Base-by-base conservation (phyloP, 345 rosid species). In the Eucalyptus regnans region DNA sequence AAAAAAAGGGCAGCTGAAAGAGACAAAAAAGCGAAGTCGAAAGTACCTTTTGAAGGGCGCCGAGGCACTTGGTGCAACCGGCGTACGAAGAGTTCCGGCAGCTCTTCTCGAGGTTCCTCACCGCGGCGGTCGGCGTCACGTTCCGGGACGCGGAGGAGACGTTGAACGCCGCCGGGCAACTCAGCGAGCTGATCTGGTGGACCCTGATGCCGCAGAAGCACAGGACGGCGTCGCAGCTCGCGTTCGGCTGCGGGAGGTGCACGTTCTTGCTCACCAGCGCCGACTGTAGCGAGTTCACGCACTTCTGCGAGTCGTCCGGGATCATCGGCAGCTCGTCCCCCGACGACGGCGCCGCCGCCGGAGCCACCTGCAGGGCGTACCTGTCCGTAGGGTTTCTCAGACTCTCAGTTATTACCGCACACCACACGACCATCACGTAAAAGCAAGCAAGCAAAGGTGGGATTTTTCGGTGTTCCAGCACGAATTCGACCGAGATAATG, bases 291-390 rank as follows among this genome's bases (percentile, higher is more conserved):
- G 99, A 96, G 93, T 97, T 94, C 88, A 98, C 99, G 90, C 99
- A 98, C 90, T 95, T 98, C 93, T 98, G 99, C 1, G 99, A 97
- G 92, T 98, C 99, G 89, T 98, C 99, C 3, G 99, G 99, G 92
- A 93, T 94, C 98, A 98, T 95, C 12, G 99, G 99, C n/a, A 92
- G 92, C 17, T 92, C 95, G 5, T 93, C 89, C 48, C 89, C 60
- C 31, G 94, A 92, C 23, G 94, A 92, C 16, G 96, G 92, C 16
- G 96, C 91, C 22, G 96, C 90, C 43, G 96, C 94, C 18, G 87
- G 87, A 15, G 60, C 76, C 11, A 96, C 88, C 91, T 96, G 95
- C 4, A 98, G 97, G 85, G 99, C 99, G 23, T 94, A 94, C 46
- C 89, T 88, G 79, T 15, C 25, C 50, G 68, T 22, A 33, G 86